Evolutionary conservation across 2,329 filamentous ascomycete species (phyloP).

Genomic region (Aspergillus fumigatiaffinis): DNA sequence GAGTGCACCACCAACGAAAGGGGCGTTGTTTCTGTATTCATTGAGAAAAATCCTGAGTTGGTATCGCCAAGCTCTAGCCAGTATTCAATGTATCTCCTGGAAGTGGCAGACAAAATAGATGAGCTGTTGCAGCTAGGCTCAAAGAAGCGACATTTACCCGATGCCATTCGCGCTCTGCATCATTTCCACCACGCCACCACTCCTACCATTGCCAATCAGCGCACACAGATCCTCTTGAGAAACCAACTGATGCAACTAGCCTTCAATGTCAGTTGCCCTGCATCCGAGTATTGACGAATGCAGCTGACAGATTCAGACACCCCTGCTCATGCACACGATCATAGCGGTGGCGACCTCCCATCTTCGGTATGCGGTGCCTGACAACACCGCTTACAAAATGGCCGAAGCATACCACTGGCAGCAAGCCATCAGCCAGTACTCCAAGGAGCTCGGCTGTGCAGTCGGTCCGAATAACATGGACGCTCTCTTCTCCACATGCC

Average conservation of each 20-base stretch:
- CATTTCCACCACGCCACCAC: constrained; percentile 24
- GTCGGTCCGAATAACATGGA: constrained; percentile 34
- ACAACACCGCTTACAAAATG: constrained; percentile 23
- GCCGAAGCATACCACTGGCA: constrained; percentile 38
- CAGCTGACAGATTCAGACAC: constrained; percentile 20
- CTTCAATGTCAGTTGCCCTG: constrained; percentile 22
- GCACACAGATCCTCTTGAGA: constrained; percentile 16
- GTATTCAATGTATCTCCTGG: constrained; percentile 17
- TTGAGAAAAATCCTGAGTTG: constrained; percentile 10
- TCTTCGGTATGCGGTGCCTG: constrained; percentile 24
- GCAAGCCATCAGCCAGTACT: constrained; percentile 33
- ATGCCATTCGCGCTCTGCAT: constrained; percentile 22
- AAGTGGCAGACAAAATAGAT: constrained; percentile 21
- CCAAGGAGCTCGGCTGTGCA: constrained; percentile 24
- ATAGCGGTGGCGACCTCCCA: constrained; percentile 30
- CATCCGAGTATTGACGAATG: neutral
- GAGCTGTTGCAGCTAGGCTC: constrained; percentile 17
- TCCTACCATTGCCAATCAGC: constrained; percentile 10
- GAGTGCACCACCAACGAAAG: constrained; percentile 1
- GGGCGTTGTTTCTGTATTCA: constrained; percentile 11
- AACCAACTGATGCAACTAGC: constrained; percentile 26
- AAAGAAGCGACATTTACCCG: neutral
- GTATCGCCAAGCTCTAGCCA: constrained; percentile 13
- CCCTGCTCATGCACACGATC: constrained; percentile 37
- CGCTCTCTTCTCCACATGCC: constrained; percentile 34